Base-by-base conservation (phyloP, 1,284 basidiomycete species). In the Blastosporella zonata region DNA sequence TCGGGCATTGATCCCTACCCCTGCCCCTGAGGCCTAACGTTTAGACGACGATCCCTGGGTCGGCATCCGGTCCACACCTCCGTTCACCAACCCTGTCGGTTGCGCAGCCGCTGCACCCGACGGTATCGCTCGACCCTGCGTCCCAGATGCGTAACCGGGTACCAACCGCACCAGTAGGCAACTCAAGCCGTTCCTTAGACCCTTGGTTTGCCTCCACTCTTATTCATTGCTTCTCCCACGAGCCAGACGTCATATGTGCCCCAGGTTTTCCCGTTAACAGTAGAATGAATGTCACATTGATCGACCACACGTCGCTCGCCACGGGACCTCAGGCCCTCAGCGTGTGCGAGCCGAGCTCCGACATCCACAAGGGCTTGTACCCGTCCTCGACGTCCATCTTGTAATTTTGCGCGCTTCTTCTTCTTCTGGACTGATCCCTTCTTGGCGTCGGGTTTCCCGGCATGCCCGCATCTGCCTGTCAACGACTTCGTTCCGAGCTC, bases 11-110 rank as follows among this genome's bases (percentile, higher is more conserved):
- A 31, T 1, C 6, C 4, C 34, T n/a, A n/a, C 29, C 40, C 41
- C 20, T 43, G 20, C 42, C 42, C 42, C 42, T 43, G 33, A 43
- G n/a, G n/a, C n/a, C n/a, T n/a, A n/a, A n/a, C n/a, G n/a, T n/a
- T n/a, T n/a, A n/a, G n/a, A 21, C 33, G 42, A 43, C 42, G 31
- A 35, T 31, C 28, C n/a, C 34, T 20, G 18, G 29, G 10, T 18
- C 41, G 22, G 22, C 20, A 23, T 28, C 31, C 18, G 18, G 29
- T 22, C 41, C 13, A 33, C 29, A 17, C 6, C 15, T 12, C 20
- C 25, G 9, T 9, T 8, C 29, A 29, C n/a, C 6, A 10, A 33
- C 25, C 6, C 29, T 28, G 10, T 22, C 29, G 29, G 13, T 22
- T 21, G 28, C 20, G 7, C 18, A 4, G 25, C 18, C 39, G 12